Base-by-base conservation (phyloP, 805 yeast species). In the Saccharomycopsis lassenensis region DNA sequence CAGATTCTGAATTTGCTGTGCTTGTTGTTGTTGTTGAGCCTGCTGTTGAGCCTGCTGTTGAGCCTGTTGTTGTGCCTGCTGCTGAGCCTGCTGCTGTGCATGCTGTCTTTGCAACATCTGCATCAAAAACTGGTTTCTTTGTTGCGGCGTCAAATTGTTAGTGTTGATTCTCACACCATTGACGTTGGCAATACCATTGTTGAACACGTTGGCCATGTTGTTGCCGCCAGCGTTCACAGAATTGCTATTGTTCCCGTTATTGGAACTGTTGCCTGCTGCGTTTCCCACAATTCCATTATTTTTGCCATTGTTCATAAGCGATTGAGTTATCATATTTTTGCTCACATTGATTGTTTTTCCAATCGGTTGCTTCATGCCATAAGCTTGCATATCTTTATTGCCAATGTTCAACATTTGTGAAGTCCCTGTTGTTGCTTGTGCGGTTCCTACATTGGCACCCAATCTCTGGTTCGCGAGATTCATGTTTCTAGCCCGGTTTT, bases 401-500 rank as follows among this genome's bases (percentile, higher is more conserved):
- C 29, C 11, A 12, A n/a, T 26, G 6, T 8, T 12, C 25, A 10
- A n/a, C 25, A n/a, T n/a, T n/a, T 21, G 12, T 29, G 31, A 16
- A 29, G 12, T 18, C 18, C 21, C 31, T 29, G 31, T 18, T 29
- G 31, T 16, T 29, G 31, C 31, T 29, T 29, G 17, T 16, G 31
- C 7, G 5, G 18, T 18, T 29, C 21, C 17, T 29, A 21, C 17
- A 16, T 29, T 16, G 7, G 15, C 29, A 26, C 16, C 10, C 15
- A 12, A 7, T 10, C 7, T 26, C 7, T 8, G 29, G 6, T 6
- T 6, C n/a, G 24, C 26, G 8, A 29, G 23, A 11, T 17, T 17
- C 24, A 16, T 16, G 7, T 28, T 15, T 12, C 35, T 7, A 12
- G 29, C 5, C 20, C 26, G 35, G 23, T 41, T 44, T 50, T 73